These are phyloP conservation scores for Knoxdaviesia capensis DNA, from an alignment of 2,329 filamentous ascomycete species.

Conservation along the genomic window DNA sequence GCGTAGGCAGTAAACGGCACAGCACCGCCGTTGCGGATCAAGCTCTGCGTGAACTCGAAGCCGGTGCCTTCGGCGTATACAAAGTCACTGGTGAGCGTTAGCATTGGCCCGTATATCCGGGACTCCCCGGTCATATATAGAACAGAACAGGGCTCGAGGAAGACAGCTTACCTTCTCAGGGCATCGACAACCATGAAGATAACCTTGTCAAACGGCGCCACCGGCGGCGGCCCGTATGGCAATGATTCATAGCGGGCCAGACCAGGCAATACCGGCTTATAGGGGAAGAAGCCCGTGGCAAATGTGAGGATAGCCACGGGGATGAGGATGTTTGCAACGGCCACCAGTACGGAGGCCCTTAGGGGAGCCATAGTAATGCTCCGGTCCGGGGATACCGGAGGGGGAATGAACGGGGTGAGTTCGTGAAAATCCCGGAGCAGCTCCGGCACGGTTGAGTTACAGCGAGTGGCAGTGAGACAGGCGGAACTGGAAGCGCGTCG, in stretches of 20 bases:
- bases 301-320: conserved; percentile 58
- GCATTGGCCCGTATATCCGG: not conserved
- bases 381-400: too few species aligned
- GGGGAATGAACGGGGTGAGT: too few species aligned
- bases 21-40: conserved; percentile 67
- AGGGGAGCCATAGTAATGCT: too few species aligned
- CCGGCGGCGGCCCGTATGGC: conserved; percentile 30
- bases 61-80: conserved; percentile 67
- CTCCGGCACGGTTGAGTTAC: too few species aligned
- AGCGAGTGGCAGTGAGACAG: too few species aligned
- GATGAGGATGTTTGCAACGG: conserved; percentile 51
- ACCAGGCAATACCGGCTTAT: conserved; percentile 83
- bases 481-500: too few species aligned
- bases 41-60: conserved; percentile 75
- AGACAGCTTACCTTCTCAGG: conserved; percentile 49
- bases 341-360: not conserved
- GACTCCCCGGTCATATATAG: not conserved
- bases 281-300: conserved; percentile 87
- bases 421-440: too few species aligned
- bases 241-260: conserved; percentile 47
- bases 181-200: conserved; percentile 98
- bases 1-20: conserved; percentile 91
- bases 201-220: conserved; percentile 65
- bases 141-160: too few species aligned
- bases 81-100: conserved; percentile 50